Evolutionary conservation across 2,329 filamentous ascomycete genomes (phyloP).

Genomic region (Diaporthe citri): DNA sequence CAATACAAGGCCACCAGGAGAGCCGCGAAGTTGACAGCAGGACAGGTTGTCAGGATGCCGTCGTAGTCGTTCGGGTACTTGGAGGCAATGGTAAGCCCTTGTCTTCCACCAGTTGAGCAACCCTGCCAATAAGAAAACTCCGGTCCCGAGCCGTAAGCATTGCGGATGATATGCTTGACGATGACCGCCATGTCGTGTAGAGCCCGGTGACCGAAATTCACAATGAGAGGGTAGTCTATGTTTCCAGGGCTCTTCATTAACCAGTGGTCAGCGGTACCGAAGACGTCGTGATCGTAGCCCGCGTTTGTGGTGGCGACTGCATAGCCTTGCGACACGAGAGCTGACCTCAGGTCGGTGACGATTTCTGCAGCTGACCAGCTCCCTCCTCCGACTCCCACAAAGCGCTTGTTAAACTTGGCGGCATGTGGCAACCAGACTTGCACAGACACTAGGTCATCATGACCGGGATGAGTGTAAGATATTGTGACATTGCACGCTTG

Average conservation of each 20-base stretch:
- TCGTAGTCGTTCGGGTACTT: constrained; percentile 20
- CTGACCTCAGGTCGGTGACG: neutral
- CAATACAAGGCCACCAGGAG: constrained; percentile 49
- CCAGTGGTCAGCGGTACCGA: neutral
- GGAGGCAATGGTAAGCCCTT: constrained; percentile 2
- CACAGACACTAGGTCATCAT: neutral
- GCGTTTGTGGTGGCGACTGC: constrained; percentile 17
- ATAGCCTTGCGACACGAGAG: constrained; percentile 7
- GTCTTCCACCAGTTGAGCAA: constrained; percentile 24
- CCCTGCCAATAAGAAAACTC: constrained; percentile 50
- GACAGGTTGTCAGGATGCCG: constrained; percentile 57
- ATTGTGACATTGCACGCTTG: constrained; percentile 4
- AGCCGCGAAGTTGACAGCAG: constrained; percentile 54
- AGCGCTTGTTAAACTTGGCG: neutral
- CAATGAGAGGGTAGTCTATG: constrained; percentile 6
- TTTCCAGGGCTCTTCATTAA: constrained; percentile 12
- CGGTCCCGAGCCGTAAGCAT: constrained; percentile 53
- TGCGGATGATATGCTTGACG: neutral
- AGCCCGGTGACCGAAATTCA: constrained; percentile 13
- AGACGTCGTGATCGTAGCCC: neutral
- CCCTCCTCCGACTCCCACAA: constrained; percentile 1
- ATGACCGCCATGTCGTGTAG: constrained; percentile 24
- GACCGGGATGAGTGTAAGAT: neutral
- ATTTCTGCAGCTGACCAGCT: neutral
- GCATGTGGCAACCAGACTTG: neutral